phyloP scores from a whole-genome alignment of 352 stramenopile species.

The Peronospora farinosa region DNA sequence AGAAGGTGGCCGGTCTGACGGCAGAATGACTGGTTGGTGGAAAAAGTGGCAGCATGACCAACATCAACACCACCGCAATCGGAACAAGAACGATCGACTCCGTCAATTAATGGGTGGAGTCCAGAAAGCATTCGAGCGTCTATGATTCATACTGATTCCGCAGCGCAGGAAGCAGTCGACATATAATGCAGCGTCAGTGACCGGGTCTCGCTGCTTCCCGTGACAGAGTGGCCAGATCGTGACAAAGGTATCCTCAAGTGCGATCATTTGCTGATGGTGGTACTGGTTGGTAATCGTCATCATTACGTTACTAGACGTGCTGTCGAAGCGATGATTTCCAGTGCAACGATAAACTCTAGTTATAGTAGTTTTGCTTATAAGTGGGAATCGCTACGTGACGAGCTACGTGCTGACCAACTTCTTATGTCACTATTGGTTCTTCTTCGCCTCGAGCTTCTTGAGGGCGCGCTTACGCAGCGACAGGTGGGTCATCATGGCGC shows the following conservation, averaged over 20 bases:
- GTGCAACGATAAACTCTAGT: not conserved
- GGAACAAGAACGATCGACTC: not conserved
- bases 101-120: not conserved
- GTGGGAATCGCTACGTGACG: slow-evolving; percentile 1
- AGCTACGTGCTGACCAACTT: not conserved
- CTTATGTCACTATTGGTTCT: slow-evolving; percentile 48
- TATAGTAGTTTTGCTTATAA: not conserved
- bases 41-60: slow-evolving; percentile 5
- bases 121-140: not conserved
- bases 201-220: slow-evolving; percentile 8
- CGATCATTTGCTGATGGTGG: not conserved
- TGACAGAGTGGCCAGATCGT: slow-evolving; percentile 1
- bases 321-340: slow-evolving; percentile 2
- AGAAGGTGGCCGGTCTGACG: not conserved
- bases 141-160: slow-evolving; percentile 1
- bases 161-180: slow-evolving; percentile 1
- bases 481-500: slow-evolving; percentile 68
- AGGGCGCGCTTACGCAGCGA: slow-evolving; percentile 79
- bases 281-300: not conserved
- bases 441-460: slow-evolving; percentile 85
- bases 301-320: slow-evolving; percentile 5
- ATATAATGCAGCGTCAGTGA: slow-evolving; percentile 6
- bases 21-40: not conserved
- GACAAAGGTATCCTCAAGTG: not conserved
- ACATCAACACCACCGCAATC: not conserved